Conservation (phyloP, 768 basidiomycete genomes). For the Russula compacta region DNA sequence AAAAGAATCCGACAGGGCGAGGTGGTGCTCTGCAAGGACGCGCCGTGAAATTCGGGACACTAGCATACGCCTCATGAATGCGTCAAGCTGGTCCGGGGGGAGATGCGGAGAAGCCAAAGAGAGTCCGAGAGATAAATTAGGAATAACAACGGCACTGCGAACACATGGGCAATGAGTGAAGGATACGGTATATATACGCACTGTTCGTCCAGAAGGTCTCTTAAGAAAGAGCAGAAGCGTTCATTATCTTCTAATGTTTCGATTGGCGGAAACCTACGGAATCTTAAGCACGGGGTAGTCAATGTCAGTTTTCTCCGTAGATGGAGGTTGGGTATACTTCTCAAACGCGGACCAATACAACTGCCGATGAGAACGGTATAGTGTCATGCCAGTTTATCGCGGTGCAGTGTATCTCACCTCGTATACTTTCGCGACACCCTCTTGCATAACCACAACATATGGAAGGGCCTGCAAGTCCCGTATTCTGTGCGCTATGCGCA, state of each 20-base stretch:
- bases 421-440: slow-evolving; percentile 75
- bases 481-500: slow-evolving; percentile 79
- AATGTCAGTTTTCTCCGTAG: not conserved
- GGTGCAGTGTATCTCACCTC: slow-evolving; percentile 42
- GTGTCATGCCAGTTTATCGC: not conserved
- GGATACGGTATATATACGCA: slow-evolving; percentile 31
- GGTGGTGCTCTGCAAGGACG: slow-evolving; percentile 83
- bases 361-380: slow-evolving; percentile 29
- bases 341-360: slow-evolving; percentile 85
- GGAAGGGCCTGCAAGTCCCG: slow-evolving; percentile 82
- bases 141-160: slow-evolving; percentile 63
- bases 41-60: slow-evolving; percentile 83
- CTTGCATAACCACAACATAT: slow-evolving; percentile 79
- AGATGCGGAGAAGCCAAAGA: slow-evolving; percentile 79
- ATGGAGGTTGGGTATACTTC: slow-evolving; percentile 37
- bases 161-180: not conserved
- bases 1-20: slow-evolving; percentile 62
- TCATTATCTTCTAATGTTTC: slow-evolving; percentile 67
- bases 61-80: slow-evolving; percentile 87
- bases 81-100: slow-evolving; percentile 67
- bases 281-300: slow-evolving; percentile 16
- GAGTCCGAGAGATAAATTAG: slow-evolving; percentile 71
- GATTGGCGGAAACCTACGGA: slow-evolving; percentile 62
- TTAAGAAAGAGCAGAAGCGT: slow-evolving; percentile 66
- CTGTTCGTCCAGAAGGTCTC: slow-evolving; percentile 64